Conservation (phyloP, 305 asterid genomes). For the Fraxinus albicans region DNA sequence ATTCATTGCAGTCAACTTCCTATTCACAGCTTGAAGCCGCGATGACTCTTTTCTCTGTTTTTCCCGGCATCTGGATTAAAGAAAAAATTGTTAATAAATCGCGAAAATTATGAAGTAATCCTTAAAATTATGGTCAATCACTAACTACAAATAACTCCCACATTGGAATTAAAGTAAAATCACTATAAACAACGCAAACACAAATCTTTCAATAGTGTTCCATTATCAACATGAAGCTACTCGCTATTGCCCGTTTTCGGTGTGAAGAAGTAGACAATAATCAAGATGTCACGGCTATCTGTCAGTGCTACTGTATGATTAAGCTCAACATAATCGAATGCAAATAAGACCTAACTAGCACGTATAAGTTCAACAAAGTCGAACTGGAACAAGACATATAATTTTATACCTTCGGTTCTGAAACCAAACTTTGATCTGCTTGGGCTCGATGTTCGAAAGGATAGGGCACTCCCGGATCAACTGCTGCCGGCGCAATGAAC, state of each 20-base stretch:
- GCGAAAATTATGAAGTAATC: background rate
- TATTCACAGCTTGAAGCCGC: conserved; percentile 82
- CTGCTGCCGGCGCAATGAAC: conserved; percentile 89
- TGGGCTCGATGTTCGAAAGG: conserved; percentile 89
- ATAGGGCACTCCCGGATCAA: conserved; percentile 88
- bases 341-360: background rate
- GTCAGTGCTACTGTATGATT: background rate
- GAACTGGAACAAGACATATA: background rate
- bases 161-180: background rate
- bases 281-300: background rate
- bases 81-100: background rate
- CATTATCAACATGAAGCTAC: background rate
- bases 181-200: background rate
- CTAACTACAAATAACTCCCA: background rate
- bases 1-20: conserved; percentile 91
- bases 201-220: background rate
- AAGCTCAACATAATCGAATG: background rate
- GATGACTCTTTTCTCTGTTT: conserved; percentile 95
- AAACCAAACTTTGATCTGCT: conserved; percentile 99
- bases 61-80: conserved; percentile 71
- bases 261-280: background rate
- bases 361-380: background rate
- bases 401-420: conserved; percentile 80
- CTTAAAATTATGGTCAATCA: background rate
- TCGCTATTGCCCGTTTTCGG: background rate